Conservation (phyloP, 225 moss, liverwort and hornwort genomes). For the Pseudisothecium myosuroides region DNA sequence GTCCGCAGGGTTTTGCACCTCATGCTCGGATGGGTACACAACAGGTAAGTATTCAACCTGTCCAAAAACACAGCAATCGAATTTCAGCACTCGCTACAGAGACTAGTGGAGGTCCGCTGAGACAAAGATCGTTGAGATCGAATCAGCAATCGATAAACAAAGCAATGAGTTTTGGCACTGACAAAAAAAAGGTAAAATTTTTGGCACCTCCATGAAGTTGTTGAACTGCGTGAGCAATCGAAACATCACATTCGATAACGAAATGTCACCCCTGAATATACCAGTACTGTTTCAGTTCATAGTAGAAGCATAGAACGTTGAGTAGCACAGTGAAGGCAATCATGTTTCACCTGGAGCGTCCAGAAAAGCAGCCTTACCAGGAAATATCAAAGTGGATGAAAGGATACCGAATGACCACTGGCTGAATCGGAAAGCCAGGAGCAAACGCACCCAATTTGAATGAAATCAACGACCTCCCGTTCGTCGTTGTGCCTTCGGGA, state of each 20-base stretch:
- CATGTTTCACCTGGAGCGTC: background rate
- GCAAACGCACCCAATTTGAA: conserved; percentile 83
- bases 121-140: background rate
- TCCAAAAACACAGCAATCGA: background rate
- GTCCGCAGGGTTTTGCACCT: conserved; percentile 41
- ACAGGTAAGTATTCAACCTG: conserved; percentile 92
- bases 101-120: background rate
- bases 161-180: background rate
- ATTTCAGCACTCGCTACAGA: background rate
- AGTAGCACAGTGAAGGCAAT: background rate
- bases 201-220: conserved; percentile 79
- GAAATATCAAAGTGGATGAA: conserved; percentile 48
- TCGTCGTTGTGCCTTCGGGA: conserved; percentile 88
- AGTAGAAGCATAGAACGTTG: background rate
- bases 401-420: conserved; percentile 86
- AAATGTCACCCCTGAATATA: conserved; percentile 63
- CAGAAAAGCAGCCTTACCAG: conserved; percentile 28
- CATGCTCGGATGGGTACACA: conserved; percentile 53
- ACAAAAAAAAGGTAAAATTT: background rate
- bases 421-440: conserved; percentile 84
- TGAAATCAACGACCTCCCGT: conserved; percentile 78
- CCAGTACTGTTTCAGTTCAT: background rate
- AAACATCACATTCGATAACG: conserved; percentile 45
- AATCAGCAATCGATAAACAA: background rate
- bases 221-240: conserved; percentile 82